Percentiles rank a stretch among this genome's conserved stretches.
These are phyloP conservation scores for Ophiocytium majus DNA, from an alignment of 352 stramenopile genomes.

Conservation along the genomic window DNA sequence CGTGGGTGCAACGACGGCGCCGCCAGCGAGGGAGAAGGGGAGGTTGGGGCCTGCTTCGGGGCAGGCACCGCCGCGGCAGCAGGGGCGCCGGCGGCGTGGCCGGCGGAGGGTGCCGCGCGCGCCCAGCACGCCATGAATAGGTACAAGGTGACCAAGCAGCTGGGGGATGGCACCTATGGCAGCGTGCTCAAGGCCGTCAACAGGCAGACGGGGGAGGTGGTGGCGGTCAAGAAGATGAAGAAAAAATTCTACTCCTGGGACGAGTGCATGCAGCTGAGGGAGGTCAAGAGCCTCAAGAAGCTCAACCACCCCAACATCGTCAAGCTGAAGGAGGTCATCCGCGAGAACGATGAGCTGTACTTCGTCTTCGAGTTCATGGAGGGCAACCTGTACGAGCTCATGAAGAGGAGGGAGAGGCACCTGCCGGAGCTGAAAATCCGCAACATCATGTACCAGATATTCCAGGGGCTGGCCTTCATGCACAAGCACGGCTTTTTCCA, in stretches of 20 bases:
- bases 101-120: too few species aligned
- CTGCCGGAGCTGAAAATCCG: slow-evolving; percentile 84
- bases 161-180: slow-evolving; percentile 91
- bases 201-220: slow-evolving; percentile 81
- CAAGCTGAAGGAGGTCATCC: slow-evolving; percentile 96
- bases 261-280: slow-evolving; percentile 91
- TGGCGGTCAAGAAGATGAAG: slow-evolving; percentile 96
- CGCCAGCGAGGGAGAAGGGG: too few species aligned
- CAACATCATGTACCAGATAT: slow-evolving; percentile 96
- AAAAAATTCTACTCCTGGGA: slow-evolving; percentile 94
- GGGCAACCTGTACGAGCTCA: slow-evolving; percentile 93
- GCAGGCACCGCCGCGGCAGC: too few species aligned
- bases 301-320: slow-evolving; percentile 96
- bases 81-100: too few species aligned
- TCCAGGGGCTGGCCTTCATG: slow-evolving; percentile 94
- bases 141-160: slow-evolving; percentile 90
- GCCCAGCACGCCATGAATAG: slow-evolving; percentile 74
- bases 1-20: too few species aligned
- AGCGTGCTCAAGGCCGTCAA: slow-evolving; percentile 90
- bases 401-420: slow-evolving; percentile 71
- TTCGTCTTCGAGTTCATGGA: slow-evolving; percentile 99
- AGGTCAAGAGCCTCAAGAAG: slow-evolving; percentile 93
- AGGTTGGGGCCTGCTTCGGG: too few species aligned
- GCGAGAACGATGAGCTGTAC: slow-evolving; percentile 92
- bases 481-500: slow-evolving; percentile 96